Base-by-base conservation (phyloP, 441 rosid species). In the Brassica balearica region DNA sequence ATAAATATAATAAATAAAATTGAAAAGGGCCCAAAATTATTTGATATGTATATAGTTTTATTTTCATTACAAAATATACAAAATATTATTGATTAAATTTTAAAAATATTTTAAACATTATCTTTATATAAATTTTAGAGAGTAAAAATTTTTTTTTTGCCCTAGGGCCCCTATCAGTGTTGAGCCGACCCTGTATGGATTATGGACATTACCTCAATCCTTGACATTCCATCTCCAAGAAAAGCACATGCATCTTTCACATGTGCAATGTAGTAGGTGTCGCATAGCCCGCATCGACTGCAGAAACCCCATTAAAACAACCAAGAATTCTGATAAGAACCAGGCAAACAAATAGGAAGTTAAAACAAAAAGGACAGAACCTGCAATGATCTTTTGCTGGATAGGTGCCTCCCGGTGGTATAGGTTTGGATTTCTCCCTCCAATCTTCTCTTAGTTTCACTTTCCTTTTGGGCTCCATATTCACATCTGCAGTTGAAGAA, bases 331-430 rank as follows among this genome's bases (percentile, higher is more conserved):
- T n/a, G 23, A 58, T 51, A 53, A 25, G 59, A 80, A 25, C n/a
- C 3, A 61, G n/a, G 22, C 15, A 48, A 19, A 67, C 12, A 69
- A 38, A 14, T 6, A 14, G 8, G 6, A 2, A 75, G 12, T 23
- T n/a, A 22, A 27, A 41, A 22, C n/a, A 27, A 68, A 20, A 15
- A 58, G 4, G n/a, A 23, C 38, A 69, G 48, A 71, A 89, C 98
- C 98, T 93, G 98, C 97, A 95, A 65, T 95, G 92, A 34, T 95
- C 98, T 84, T 95, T 95, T 19, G 98, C 98, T 14, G 98, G 98
- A 79, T 95, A 95, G 19, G 88, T 91, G 27, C 97, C 90, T 32
- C 98, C 97, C 0, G 91, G 90, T 27, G 97, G 93, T 65, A 95
- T 88, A 65, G 98, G 96, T 75, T 65, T 91, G 76, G 98, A 91